A percentile compares a stretch with the other conserved stretches of the same genome.
Evolutionary conservation across 768 basidiomycete genomes (phyloP).

Genomic region (Sporobolomyces roseus): DNA sequence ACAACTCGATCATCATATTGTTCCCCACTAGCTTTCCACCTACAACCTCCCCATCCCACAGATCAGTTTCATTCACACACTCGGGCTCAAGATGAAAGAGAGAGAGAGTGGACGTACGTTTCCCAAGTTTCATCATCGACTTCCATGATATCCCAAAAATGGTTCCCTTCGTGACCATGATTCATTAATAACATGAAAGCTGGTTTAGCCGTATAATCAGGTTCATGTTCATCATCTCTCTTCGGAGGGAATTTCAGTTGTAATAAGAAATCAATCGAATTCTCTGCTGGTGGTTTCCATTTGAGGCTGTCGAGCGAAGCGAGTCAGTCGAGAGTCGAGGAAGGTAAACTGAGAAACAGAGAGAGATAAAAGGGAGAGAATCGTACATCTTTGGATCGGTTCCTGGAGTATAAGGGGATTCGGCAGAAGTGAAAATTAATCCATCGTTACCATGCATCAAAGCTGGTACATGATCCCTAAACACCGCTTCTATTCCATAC

Average conservation of each 20-base stretch:
- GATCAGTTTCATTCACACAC: too few species aligned
- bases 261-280: conserved; percentile 96
- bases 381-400: conserved; percentile 85
- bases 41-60: too few species aligned
- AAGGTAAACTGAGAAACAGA: not conserved
- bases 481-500: conserved; percentile 81
- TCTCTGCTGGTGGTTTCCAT: conserved; percentile 98
- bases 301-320: conserved; percentile 64
- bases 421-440: conserved; percentile 90
- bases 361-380: conserved; percentile 12
- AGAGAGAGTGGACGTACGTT: conserved; percentile 56
- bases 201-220: conserved; percentile 81
- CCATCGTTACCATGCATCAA: conserved; percentile 92
- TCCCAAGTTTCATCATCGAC: conserved; percentile 92
- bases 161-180: conserved; percentile 66
- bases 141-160: conserved; percentile 77
- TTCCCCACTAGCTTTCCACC: conserved; percentile 76
- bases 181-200: conserved; percentile 77
- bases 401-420: conserved; percentile 70
- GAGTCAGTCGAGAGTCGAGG: not conserved
- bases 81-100: not conserved
- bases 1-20: conserved; percentile 91
- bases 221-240: conserved; percentile 56
- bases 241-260: conserved; percentile 84
- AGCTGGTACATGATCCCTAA: conserved; percentile 72